Percentiles rank a stretch among this genome's conserved stretches.
These are phyloP conservation scores for Solanum medicagineum DNA, from an alignment of 257 asterid genomes.

Conservation along the genomic window DNA sequence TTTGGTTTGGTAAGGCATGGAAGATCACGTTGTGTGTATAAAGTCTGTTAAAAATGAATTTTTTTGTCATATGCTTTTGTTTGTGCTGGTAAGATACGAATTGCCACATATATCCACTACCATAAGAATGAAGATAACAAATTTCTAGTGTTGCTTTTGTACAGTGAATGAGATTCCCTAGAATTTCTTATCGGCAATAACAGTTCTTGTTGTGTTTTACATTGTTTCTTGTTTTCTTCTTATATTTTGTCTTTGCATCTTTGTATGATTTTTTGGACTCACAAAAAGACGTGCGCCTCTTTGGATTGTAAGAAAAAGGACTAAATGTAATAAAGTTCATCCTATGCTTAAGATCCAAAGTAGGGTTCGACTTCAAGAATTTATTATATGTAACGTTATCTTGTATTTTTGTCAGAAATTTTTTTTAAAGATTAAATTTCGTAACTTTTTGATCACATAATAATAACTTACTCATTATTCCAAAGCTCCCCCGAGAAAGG, in stretches of 20 bases:
- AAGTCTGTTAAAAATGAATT: not conserved
- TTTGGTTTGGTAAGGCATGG: not conserved
- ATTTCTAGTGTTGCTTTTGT: not conserved
- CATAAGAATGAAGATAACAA: not conserved
- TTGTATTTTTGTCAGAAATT: too few species aligned
- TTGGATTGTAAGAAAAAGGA: too few species aligned
- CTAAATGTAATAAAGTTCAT: too few species aligned
- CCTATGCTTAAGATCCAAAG: too few species aligned
- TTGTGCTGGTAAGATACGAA: not conserved
- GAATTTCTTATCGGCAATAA: not conserved
- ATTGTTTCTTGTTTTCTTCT: not conserved
- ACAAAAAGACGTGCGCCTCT: not conserved
- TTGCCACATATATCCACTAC: not conserved
- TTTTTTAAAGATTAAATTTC: too few species aligned
- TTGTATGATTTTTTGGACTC: not conserved
- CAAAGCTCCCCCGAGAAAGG: too few species aligned
- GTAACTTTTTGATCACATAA: accelerated
- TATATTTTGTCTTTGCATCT: too few species aligned
- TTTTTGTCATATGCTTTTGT: not conserved
- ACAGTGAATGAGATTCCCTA: not conserved
- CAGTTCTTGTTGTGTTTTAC: not conserved
- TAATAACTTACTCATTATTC: accelerated
- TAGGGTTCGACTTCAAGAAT: too few species aligned
- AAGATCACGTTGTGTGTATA: not conserved
- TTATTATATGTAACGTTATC: too few species aligned